Base-by-base conservation (phyloP, 1,284 basidiomycete genomes). In the Laetiporus sulphureus region DNA sequence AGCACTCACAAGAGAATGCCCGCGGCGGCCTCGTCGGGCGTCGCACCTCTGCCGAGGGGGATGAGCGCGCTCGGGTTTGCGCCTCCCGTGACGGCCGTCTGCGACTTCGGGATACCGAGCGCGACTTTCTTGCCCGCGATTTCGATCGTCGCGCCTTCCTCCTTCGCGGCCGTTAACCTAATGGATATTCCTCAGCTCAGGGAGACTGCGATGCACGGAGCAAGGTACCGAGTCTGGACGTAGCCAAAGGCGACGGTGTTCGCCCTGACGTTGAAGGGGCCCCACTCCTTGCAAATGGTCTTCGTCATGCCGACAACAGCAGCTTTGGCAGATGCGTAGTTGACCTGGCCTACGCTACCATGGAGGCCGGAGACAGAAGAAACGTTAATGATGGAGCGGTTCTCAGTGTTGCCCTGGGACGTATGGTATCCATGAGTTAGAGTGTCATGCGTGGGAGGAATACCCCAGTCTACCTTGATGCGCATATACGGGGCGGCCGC, bases 211-310 rank as follows among this genome's bases (percentile, higher is more conserved):
- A n/a, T 5, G 21, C 1, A 21, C 30, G 10, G 18, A 27, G n/a
- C 34, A 25, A 56, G 58, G 43, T 47, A 83, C 77, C 84, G 66
- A 11, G 87, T 88, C 56, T 83, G 76, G 39, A 90, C 77, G 45
- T 76, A 72, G 23, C 86, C 87, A 51, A 80, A 91, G 7, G 89
- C 89, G 35, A 91, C 67, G 2, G 83, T 83, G 65, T 91, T 91
- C 34, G 83, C 81, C 37, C 86, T 79, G 8, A 91, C 87, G 52
- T 82, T 82, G 59, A 85, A 91, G 5, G 68, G 61, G 42, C 90
- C 89, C 89, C 88, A 92, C 60, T 92, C 89, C 62, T 91, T 92
- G 38, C 82, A 81, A 51, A 88, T 79, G 12, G 88, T 91, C 69
- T 91, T 91, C 30, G 86, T 87, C 42, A 91, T 65, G 23, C 89